Base-by-base conservation (phyloP, 202 grass and related monocot species). In the Musa balbisiana region DNA sequence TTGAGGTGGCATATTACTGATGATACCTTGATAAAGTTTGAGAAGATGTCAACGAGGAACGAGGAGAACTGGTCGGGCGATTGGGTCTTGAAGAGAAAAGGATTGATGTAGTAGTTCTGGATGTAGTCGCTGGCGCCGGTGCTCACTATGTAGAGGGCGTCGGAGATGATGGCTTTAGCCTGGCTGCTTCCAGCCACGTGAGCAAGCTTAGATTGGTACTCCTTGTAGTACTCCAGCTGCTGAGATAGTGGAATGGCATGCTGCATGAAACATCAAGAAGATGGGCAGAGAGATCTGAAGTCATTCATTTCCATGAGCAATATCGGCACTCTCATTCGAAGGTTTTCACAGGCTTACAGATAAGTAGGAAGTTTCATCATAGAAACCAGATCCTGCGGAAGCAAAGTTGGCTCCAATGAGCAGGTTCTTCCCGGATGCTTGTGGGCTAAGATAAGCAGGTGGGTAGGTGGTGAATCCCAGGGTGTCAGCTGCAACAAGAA, bases 21-120 rank as follows among this genome's bases (percentile, higher is more conserved):
- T 43, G 33, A 6, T 43, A 43, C 90, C 72, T 56, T 71, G 78
- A 86, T 43, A 76, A 91, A 91, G 65, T 68, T 27, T 12, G 80
- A 78, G 80, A 89, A 87, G 33, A 85, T 83, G 79, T 62, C 17
- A 10, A 82, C 25, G 67, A 97, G 86, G 84, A 84, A 74, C 26
- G 89, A 65, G 29, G 84, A 85, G 82, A 84, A 97, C n/a, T 72
- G 51, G 77, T 81, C 52, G 33, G 84, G 79, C 13, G 83, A 11
- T 67, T 97, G 88, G 43, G 71, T 83, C 69, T 74, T 70, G 9
- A 80, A 55, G 23, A 93, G 86, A 20, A 78, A 74, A 62, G 86
- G 85, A 74, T 97, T 97, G 69, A 87, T 85, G 78, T 97, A 97
- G 82, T 97, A 97, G 79, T 97, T 97, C 80, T 97, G 93, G 64